A percentile compares a stretch with the other conserved stretches of the same genome.
Conservation (phyloP, 169 alveolate species). For the Amoebophrya sp. region DNA sequence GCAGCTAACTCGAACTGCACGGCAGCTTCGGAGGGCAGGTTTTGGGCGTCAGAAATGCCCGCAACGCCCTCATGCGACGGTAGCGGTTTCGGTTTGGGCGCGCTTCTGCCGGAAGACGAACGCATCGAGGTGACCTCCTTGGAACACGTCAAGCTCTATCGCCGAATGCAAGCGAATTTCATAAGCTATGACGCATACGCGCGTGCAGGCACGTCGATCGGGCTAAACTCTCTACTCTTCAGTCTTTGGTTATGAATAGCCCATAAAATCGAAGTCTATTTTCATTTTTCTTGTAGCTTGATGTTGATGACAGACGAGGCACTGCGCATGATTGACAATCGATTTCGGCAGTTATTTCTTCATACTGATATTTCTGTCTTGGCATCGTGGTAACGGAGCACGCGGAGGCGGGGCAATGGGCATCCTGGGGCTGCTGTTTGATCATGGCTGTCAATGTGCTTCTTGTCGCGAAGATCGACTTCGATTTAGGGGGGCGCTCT, state of each 20-base stretch:
- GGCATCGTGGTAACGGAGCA: not conserved
- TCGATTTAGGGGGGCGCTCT: not conserved
- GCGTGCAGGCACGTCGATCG: conserved; percentile 14
- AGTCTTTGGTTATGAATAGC: too few species aligned
- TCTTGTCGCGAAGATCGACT: conserved; percentile 13
- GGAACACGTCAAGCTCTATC: conserved; percentile 18
- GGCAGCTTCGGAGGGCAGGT: too few species aligned
- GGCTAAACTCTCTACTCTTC: not conserved
- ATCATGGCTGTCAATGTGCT: not conserved
- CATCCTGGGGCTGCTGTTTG: conserved; percentile 1
- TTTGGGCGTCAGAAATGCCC: too few species aligned
- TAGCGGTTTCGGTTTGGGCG: not conserved
- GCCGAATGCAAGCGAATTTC: not conserved
- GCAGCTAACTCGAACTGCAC: not conserved
- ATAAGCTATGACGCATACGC: conserved; percentile 4
- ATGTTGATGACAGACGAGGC: too few species aligned
- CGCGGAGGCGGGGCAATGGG: not conserved
- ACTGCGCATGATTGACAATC: too few species aligned
- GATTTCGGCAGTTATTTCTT: too few species aligned
- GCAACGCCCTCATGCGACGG: not conserved
- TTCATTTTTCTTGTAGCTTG: too few species aligned
- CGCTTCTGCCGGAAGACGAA: not conserved
- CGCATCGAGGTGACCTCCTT: not conserved
- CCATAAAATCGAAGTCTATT: too few species aligned
- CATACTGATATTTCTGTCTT: not conserved